Base-by-base conservation (phyloP, 495 filamentous ascomycete genomes). In the Aspergillus bertholletiae region DNA sequence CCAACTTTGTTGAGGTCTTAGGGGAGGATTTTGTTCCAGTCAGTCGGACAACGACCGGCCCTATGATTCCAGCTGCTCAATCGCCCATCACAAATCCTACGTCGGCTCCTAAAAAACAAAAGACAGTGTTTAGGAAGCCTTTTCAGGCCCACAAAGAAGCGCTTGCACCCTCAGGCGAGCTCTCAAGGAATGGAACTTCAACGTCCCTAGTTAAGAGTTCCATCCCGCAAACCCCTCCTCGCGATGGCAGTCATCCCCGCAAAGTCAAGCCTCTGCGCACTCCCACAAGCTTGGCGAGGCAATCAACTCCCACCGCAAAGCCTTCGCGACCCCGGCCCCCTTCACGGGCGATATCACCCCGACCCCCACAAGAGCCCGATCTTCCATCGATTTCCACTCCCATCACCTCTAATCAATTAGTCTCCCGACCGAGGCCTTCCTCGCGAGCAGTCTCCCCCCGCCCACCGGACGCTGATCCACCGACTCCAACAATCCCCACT, bases 1-100 rank as follows among this genome's bases (percentile, higher is more conserved):
- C 92, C 40, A 98, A 98, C 69, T 98, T 97, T 67, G 94, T 98
- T 56, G 84, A 95, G 63, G 83, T 97, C 4, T 77, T 98, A 37
- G 85, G 88, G 44, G 88, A 95, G 48, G 80, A 80, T 64, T 96
- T 96, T 67, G 84, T 87, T 27, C 90, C 92, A 20, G 79, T 87
- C 34, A 94, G 79, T 56, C 81, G 90, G 57, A 82, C 86, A 50
- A 80, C 86, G 51, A 80, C 81, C n/a, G 95, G 89, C 62, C 90
- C 89, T 22, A 76, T 92, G 72, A 51, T 70, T 11, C 59, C 61
- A 53, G 53, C 68, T 1, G 63, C 62, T 23, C 61, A 63, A 27
- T 71, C 71, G 21, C 75, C 73, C n/a, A 71, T 74, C 52, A 70
- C 72, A 21, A 77, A 74, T 51, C 71, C 74, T 2, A 78, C 74